Base-by-base conservation (phyloP, 2,329 filamentous ascomycete species). In the Trichothecium roseum region DNA sequence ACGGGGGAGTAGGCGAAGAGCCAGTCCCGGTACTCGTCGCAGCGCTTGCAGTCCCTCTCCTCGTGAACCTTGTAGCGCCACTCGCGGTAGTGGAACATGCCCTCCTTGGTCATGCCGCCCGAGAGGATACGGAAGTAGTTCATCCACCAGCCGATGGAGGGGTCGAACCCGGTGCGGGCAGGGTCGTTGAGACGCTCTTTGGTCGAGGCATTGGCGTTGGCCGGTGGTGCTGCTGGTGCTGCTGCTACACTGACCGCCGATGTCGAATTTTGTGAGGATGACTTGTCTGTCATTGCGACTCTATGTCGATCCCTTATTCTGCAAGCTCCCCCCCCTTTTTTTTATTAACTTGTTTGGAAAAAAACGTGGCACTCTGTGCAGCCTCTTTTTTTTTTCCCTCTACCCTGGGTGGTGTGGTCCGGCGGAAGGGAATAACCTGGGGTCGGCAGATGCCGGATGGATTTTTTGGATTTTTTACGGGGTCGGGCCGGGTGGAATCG, bases 121-220 rank as follows among this genome's bases (percentile, higher is more conserved):
- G 82, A 77, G 34, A 94, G 66, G 59, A 88, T 82, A 48, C 75
- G 75, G 70, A 93, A 95, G 66, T 87, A 82, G 64, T 84, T 94
- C 55, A 81, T 72, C 81, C 85, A 94, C 68, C 69, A 74, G 42
- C 60, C 59, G 31, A 64, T 68, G 45, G 65, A 49, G 35, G 76
- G 74, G 57, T 78, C 72, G 64, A 79, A 80, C 45, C 74, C 74
- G 16, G 75, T 79, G 43, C 69, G 65, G 39, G 64, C 55, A 29
- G 75, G 74, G 56, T 79, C 71, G 56, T 79, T 79, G 44, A 62
- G 47, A 46, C 72, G 57, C 52, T 64, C 53, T 40, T 49, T 52
- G 35, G 47, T 41, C 7, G 20, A 24, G 20, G 20, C 20, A 24
- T 24, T 24, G 20, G 20, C 6, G 10, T 24, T 24, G 20, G 20